A percentile compares a stretch with the other conserved stretches of the same genome.
Conservation (phyloP, 345 rosid genomes). For the Euphorbia tirucalli region DNA sequence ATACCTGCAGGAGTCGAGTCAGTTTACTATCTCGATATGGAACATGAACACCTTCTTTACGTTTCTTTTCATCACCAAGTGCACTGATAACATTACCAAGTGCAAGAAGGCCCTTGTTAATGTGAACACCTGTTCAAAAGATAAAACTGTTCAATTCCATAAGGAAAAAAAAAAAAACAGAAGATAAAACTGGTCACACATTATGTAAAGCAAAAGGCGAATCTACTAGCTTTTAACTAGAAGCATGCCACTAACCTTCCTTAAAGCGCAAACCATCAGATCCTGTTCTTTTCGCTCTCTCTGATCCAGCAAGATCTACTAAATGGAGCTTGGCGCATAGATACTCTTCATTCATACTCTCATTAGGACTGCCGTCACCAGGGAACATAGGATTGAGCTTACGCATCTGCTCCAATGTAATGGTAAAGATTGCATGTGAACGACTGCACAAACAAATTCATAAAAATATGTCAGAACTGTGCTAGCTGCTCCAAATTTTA, state of each 20-base stretch:
- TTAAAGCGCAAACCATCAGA: conserved; percentile 95
- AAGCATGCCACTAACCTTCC: conserved; percentile 61
- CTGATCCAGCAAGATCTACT: conserved; percentile 99
- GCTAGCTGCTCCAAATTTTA: not conserved
- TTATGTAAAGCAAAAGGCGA: conserved; percentile 19
- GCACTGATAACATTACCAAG: conserved; percentile 99
- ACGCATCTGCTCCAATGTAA: conserved; percentile 92
- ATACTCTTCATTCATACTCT: conserved; percentile 77
- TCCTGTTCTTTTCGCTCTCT: conserved; percentile 97
- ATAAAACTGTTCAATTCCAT: conserved; percentile 16
- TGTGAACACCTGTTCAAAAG: conserved; percentile 76
- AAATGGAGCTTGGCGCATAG: conserved; percentile 96
- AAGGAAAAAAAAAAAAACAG: conserved; percentile 11
- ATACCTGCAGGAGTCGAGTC: conserved; percentile 94
- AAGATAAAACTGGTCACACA: conserved; percentile 23
- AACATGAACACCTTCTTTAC: conserved; percentile 89
- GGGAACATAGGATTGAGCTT: conserved; percentile 58
- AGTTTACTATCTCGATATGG: conserved; percentile 99
- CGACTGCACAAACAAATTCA: conserved; percentile 58
- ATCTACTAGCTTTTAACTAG: conserved; percentile 4
- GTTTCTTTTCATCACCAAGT: conserved; percentile 96
- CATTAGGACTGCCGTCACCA: conserved; percentile 52
- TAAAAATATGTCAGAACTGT: conserved; percentile 7
- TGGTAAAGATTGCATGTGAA: conserved; percentile 98
- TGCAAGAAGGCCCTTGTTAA: conserved; percentile 96